Evolutionary conservation across 768 basidiomycete species (phyloP).

Genomic region (Dictyophora rubrovolvata): DNA sequence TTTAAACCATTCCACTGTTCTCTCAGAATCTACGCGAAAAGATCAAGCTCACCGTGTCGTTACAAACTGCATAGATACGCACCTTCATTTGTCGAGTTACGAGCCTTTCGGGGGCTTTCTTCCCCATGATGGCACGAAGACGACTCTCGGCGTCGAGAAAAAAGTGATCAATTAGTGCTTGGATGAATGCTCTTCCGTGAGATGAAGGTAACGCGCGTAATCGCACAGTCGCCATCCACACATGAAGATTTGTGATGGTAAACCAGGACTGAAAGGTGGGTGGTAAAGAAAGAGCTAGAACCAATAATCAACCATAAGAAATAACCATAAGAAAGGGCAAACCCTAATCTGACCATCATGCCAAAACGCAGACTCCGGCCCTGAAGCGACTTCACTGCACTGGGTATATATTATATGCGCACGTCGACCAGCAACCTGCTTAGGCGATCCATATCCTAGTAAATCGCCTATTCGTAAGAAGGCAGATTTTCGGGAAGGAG

Average conservation of each 20-base stretch:
- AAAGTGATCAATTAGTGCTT: slow-evolving; percentile 87
- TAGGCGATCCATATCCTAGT: slow-evolving; percentile 52
- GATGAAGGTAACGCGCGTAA: slow-evolving; percentile 69
- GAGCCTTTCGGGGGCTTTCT: slow-evolving; percentile 64
- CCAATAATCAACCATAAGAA: neutral
- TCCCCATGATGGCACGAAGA: slow-evolving; percentile 70
- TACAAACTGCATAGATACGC: neutral
- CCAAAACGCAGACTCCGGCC: slow-evolving; percentile 56
- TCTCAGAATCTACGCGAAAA: slow-evolving; percentile 45
- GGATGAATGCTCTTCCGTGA: slow-evolving; percentile 59
- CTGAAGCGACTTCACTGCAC: slow-evolving; percentile 45
- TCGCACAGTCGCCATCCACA: slow-evolving; percentile 85
- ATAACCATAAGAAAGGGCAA: slow-evolving; percentile 3
- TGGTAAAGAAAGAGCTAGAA: slow-evolving; percentile 69
- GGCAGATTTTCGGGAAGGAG: slow-evolving; percentile 11
- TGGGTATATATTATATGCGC: slow-evolving; percentile 47
- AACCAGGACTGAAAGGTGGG: slow-evolving; percentile 98
- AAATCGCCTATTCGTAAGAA: slow-evolving; percentile 39
- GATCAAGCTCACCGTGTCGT: neutral
- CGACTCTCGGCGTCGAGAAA: slow-evolving; percentile 91
- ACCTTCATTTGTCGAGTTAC: slow-evolving; percentile 79
- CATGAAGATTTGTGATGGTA: slow-evolving; percentile 82
- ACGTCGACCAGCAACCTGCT: slow-evolving; percentile 52
- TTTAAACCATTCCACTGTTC: slow-evolving; percentile 86
- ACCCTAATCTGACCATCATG: slow-evolving; percentile 38